Conservation (phyloP, 805 yeast genomes). For the Wickerhamiella cacticola region DNA sequence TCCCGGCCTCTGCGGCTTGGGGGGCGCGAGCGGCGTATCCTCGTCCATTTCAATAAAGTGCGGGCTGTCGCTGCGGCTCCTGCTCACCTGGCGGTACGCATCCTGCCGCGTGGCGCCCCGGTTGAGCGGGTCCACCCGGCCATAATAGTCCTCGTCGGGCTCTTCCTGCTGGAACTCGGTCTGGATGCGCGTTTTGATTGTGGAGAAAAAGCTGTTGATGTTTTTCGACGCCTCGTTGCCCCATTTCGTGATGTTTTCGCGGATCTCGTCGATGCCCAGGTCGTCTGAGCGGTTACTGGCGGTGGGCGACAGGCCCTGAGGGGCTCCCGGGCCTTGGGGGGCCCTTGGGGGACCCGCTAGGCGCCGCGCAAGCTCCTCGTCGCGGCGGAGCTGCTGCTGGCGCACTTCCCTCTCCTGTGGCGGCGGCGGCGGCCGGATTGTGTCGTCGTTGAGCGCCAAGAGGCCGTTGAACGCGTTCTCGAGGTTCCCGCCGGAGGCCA, state of each 20-base stretch:
- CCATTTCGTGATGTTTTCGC: constrained; percentile 19
- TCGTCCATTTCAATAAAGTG: constrained; percentile 6
- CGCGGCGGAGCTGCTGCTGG: constrained; percentile 45
- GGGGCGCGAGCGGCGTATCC: constrained; percentile 8
- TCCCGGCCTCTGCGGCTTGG: constrained; percentile 15
- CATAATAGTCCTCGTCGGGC: constrained; percentile 20
- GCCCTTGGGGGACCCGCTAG: constrained; percentile 36
- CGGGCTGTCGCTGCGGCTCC: neutral
- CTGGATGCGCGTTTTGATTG: constrained; percentile 18
- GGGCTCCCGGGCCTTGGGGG: neutral
- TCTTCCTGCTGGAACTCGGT: constrained; percentile 20
- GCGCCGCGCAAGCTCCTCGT: constrained; percentile 71
- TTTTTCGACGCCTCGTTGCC: constrained; percentile 19
- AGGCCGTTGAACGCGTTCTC: constrained; percentile 87
- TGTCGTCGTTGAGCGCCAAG: constrained; percentile 53
- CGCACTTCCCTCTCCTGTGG: constrained; percentile 27
- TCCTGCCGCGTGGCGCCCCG: constrained; percentile 9
- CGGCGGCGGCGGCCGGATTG: constrained; percentile 28
- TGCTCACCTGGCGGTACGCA: constrained; percentile 16
- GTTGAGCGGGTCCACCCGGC: constrained; percentile 12
- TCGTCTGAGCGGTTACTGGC: constrained; percentile 6
- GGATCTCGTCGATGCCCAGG: constrained; percentile 14
- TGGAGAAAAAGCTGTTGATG: constrained; percentile 20
- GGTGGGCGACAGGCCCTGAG: neutral
- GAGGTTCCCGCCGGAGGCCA: constrained; percentile 70